Base-by-base conservation (phyloP, 2,329 filamentous ascomycete species). In the Fusarium equiseti region DNA sequence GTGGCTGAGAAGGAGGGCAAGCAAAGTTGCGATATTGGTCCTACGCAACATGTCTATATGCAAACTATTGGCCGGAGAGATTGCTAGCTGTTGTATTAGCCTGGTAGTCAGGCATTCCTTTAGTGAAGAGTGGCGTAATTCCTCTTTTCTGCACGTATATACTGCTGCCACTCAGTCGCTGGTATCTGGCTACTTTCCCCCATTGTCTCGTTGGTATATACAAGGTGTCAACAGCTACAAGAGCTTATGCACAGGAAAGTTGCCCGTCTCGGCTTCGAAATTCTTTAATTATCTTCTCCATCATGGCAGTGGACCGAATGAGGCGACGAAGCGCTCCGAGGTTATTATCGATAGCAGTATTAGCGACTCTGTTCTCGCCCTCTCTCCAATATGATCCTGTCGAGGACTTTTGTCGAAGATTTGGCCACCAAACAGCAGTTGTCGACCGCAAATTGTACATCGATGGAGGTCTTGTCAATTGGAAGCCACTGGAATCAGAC, bases 361-460 rank as follows among this genome's bases (percentile, higher is more conserved):
- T 55, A 16, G 22, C n/a, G 0, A 3, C 27, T 24, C 24, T 12
- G 1, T 18, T 44, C 0, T 20, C 11, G 16, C 35, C 16, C 1
- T 59, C 56, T 3, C 3, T 35, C 15, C 6, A 55, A 3, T 8
- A 44, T 29, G 56, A 59, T 5, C 56, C 56, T 5, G 4, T 43
- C 50, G 26, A 59, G 27, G 56, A 56, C 27, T 59, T 59, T 22
- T 59, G 50, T 3, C 56, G 56, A 12, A 2, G 49, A 5, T 59
- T 59, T 5, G 56, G 56, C 13, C 56, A 59, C 11, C 56, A 59
- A 10, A 59, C 56, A 18, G 56, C 49, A n/a, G 13, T 44, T 3
- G 8, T 59, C 13, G 27, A 59, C n/a, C 49, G 56, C 4, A 59
- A 59, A 2, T 9, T 59, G 5, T 59, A 59, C 11, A 55, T 59